phyloP scores from a whole-genome alignment of 805 yeast species.

The Peterozyma toletana region DNA sequence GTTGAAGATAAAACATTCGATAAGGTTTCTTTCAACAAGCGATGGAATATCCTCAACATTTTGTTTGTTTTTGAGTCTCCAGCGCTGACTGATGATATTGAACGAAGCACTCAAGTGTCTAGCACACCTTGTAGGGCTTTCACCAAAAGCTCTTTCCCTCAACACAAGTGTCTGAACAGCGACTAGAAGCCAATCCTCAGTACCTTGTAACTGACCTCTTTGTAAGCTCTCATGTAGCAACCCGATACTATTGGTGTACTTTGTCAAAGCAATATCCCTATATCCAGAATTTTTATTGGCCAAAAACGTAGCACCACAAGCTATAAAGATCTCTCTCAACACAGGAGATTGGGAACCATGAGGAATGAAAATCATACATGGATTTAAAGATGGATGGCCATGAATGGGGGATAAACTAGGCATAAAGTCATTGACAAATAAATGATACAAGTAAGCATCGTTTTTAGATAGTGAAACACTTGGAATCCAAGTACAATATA shows the following conservation, averaged over 20 bases:
- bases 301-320: conserved; percentile 33
- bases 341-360: conserved; percentile 22
- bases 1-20: conserved; percentile 37
- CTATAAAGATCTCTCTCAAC: conserved; percentile 24
- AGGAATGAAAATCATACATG: conserved; percentile 32
- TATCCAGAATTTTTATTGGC: conserved; percentile 23
- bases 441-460: conserved; percentile 10
- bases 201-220: conserved; percentile 16
- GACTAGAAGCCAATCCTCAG: conserved; percentile 32
- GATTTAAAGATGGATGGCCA: conserved; percentile 28
- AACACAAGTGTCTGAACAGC: conserved; percentile 31
- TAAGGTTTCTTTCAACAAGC: conserved; percentile 27
- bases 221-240: conserved; percentile 16
- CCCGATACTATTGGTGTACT: conserved; percentile 15
- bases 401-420: conserved; percentile 7
- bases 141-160: conserved; percentile 25
- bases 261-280: conserved; percentile 15
- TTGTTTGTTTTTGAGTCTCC: conserved; percentile 9
- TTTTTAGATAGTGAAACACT: conserved; percentile 8
- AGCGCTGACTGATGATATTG: conserved; percentile 23
- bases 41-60: conserved; percentile 9
- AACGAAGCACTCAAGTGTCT: conserved; percentile 26
- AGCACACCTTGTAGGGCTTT: conserved; percentile 19
- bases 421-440: conserved; percentile 7
- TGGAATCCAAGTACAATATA: conserved; percentile 10